Conservation (phyloP, 2,329 filamentous ascomycete genomes). For the Pseudocercospora crystallina region DNA sequence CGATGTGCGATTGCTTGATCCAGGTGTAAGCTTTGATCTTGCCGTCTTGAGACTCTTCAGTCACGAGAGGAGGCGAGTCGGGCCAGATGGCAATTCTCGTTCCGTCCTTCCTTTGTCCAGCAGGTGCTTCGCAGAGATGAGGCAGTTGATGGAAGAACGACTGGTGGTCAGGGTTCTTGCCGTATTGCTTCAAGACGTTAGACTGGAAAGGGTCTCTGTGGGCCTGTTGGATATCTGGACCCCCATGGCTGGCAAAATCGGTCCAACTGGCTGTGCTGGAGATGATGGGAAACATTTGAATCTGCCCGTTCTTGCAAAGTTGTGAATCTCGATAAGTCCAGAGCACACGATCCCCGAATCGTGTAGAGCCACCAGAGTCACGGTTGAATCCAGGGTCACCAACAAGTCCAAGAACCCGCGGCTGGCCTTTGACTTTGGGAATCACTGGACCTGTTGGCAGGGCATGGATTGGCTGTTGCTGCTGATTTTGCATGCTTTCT, state of each 20-base stretch:
- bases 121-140: conserved; percentile 12
- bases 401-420: conserved; percentile 15
- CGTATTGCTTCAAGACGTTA: conserved; percentile 15
- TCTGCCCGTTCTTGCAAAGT: conserved; percentile 15
- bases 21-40: conserved; percentile 20
- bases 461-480: conserved; percentile 6
- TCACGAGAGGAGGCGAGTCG: conserved; percentile 18
- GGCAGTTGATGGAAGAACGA: conserved; percentile 16
- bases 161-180: conserved; percentile 11
- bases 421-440: conserved; percentile 16
- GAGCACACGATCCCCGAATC: conserved; percentile 17
- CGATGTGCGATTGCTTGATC: conserved; percentile 17
- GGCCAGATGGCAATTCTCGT: conserved; percentile 18
- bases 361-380: conserved; percentile 19
- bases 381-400: conserved; percentile 18
- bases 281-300: conserved; percentile 21
- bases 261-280: conserved; percentile 22
- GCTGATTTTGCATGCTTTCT: background rate
- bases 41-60: conserved; percentile 10
- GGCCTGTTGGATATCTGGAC: conserved; percentile 13
- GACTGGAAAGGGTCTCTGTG: conserved; percentile 8
- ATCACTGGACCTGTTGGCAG: conserved; percentile 12
- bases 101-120: conserved; percentile 15
- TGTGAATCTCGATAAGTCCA: conserved; percentile 24
- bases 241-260: conserved; percentile 13